Percentiles rank a stretch among this genome's conserved stretches.
Evolutionary conservation across 2,329 filamentous ascomycete species (phyloP).

Genomic region (Mariannaea elegans): DNA sequence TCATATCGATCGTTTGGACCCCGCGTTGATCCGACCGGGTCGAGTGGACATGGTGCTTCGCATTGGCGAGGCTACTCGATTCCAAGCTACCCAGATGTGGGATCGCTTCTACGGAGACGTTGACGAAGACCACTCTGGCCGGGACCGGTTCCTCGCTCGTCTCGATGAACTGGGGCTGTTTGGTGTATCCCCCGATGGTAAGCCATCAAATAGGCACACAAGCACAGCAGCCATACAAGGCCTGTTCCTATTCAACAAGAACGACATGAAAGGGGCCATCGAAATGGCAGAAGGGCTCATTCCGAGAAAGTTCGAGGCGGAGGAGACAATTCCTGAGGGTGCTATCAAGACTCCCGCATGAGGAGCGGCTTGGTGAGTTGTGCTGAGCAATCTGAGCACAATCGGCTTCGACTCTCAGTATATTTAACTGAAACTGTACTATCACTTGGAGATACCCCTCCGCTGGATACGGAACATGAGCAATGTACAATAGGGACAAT

Average conservation of each 20-base stretch:
- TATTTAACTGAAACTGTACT: slow-evolving; percentile 6
- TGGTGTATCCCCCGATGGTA: slow-evolving; percentile 60
- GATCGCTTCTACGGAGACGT: slow-evolving; percentile 92
- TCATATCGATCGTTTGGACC: slow-evolving; percentile 87
- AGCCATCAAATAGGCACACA: slow-evolving; percentile 62
- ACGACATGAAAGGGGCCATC: slow-evolving; percentile 87
- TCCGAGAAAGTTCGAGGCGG: slow-evolving; percentile 63
- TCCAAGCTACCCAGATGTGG: slow-evolving; percentile 90
- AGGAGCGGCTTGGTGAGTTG: slow-evolving; percentile 12
- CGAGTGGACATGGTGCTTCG: slow-evolving; percentile 93
- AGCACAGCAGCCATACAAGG: slow-evolving; percentile 95
- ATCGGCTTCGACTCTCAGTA: slow-evolving; percentile 26
- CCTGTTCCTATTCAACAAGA: slow-evolving; percentile 95
- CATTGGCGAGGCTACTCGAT: slow-evolving; percentile 85
- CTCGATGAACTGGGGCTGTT: slow-evolving; percentile 78
- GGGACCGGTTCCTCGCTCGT: slow-evolving; percentile 74
- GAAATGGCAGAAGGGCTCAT: slow-evolving; percentile 76
- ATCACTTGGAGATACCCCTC: slow-evolving; percentile 23
- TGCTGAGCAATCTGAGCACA: not conserved
- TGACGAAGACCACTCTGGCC: slow-evolving; percentile 70
- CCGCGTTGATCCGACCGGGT: slow-evolving; percentile 88
- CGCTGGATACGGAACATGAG: not conserved
- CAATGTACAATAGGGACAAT: slow-evolving; percentile 15
- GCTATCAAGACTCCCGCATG: slow-evolving; percentile 53
- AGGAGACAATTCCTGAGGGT: slow-evolving; percentile 47